Evolutionary conservation across 129 eudicot species (phyloP).

Genomic region (Ambrosia artemisiifolia): DNA sequence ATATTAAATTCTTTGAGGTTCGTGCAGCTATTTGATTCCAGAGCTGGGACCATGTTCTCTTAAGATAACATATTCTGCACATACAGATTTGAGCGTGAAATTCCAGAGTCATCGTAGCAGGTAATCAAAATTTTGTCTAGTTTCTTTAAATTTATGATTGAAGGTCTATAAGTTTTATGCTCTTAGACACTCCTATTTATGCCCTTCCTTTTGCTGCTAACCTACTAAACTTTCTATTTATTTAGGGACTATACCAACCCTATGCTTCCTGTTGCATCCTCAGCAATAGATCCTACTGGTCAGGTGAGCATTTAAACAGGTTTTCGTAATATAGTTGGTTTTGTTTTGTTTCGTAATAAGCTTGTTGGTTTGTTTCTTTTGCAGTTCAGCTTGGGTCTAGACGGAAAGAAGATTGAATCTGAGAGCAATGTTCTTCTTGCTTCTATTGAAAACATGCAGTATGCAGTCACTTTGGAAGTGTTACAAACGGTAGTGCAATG

Average conservation of each 20-base stretch:
- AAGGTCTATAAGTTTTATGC: no score
- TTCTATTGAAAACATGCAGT: slow-evolving; percentile 95
- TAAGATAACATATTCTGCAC: slow-evolving; percentile 87
- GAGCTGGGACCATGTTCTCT: slow-evolving; percentile 85
- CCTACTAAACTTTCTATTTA: background rate
- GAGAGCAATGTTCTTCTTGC: slow-evolving; percentile 99
- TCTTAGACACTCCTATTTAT: no score
- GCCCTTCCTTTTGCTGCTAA: no score
- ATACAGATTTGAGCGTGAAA: slow-evolving; percentile 91
- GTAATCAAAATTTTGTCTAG: slow-evolving; percentile 27
- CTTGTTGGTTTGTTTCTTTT: background rate
- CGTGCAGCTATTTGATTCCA: slow-evolving; percentile 80
- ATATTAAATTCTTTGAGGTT: background rate
- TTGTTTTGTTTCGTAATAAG: background rate
- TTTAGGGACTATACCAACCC: slow-evolving; percentile 95
- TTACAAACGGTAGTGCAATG: slow-evolving; percentile 53
- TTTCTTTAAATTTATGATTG: background rate
- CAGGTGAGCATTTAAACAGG: slow-evolving; percentile 51
- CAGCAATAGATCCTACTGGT: slow-evolving; percentile 91
- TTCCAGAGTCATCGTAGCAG: slow-evolving; percentile 98
- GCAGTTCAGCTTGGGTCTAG: slow-evolving; percentile 75
- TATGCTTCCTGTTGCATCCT: slow-evolving; percentile 86
- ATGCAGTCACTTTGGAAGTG: slow-evolving; percentile 91
- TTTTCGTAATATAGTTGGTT: background rate
- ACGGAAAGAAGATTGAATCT: slow-evolving; percentile 89